Conservation (phyloP, 441 rosid genomes). For the Euphorbia schlechtendalii region DNA sequence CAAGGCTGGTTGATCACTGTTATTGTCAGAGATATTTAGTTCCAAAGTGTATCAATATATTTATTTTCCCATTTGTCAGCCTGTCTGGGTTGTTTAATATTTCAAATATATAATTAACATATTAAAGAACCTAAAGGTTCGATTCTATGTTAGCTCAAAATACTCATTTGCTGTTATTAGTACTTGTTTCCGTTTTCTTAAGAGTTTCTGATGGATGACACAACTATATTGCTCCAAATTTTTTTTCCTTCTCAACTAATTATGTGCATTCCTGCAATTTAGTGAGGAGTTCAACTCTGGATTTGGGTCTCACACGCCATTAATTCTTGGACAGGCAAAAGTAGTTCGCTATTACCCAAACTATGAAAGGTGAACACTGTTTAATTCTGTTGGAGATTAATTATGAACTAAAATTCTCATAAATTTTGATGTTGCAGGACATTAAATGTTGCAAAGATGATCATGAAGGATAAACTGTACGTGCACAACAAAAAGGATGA, state of each 20-base stretch:
- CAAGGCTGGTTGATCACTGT: neutral
- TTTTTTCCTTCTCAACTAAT: constrained; percentile 2
- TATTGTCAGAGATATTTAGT: neutral
- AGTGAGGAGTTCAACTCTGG: constrained; percentile 97
- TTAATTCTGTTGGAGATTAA: constrained; percentile 11
- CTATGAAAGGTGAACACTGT: constrained; percentile 57
- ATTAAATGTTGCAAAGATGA: constrained; percentile 56
- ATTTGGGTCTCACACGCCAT: constrained; percentile 95
- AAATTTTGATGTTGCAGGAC: constrained; percentile 49
- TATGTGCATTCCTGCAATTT: constrained; percentile 22
- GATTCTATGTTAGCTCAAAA: constrained; percentile 3
- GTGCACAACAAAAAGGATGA: constrained; percentile 67
- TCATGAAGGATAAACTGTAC: constrained; percentile 64
- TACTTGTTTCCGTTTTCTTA: neutral
- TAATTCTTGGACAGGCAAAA: constrained; percentile 92
- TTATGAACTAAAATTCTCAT: constrained; percentile 19
- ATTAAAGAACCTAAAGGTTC: neutral
- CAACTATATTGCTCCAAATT: constrained; percentile 1
- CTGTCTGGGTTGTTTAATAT: neutral
- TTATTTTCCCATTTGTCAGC: neutral
- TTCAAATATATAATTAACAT: neutral
- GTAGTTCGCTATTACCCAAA: constrained; percentile 82
- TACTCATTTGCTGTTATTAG: neutral
- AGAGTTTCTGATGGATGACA: constrained; percentile 2
- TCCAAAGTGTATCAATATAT: neutral